Base-by-base conservation (phyloP, 805 yeast genomes). In the Starmerella gropengiesseri region DNA sequence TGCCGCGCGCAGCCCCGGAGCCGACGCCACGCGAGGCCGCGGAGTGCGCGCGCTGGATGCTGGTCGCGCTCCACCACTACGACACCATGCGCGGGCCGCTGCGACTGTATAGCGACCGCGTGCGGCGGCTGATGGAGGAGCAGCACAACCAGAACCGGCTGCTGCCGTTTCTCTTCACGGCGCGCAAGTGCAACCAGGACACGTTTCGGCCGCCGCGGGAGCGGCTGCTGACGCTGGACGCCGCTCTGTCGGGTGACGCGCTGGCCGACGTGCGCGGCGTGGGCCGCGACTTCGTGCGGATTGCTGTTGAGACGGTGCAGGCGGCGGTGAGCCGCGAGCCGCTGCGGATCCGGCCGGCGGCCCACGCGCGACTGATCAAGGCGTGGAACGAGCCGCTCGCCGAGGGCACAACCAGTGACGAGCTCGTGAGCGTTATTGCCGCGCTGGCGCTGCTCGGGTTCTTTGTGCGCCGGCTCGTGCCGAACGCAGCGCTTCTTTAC, bases 1-100 rank as follows among this genome's bases (percentile, higher is more conserved):
- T 36, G 39, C 39, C 39, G 17, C 39, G 39, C 14, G 31, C 31
- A 25, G 39, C 39, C 14, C 30, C 31, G 31, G 31, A 11, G 19
- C 31, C 26, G 13, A 27, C 14, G 18, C n/a, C 31, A 19, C 18
- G 28, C 14, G 39, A 36, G 31, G 17, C 5, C 25, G 31, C 39
- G 1, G 25, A 12, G 39, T 23, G 39, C 23, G 25, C 16, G 12
- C 7, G 14, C n/a, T 36, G 31, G 30, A 13, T 12, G 31, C 7
- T 3, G 12, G 13, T 6, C 17, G 39, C 39, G 8, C 17, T 36
- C 16, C 17, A 12, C 12, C 31, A 26, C 31, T 36, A 36, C 31
- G 39, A 19, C 30, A 21, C 13, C 8, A 20, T 34, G 37, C 37
- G 20, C 19, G 29, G 37, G 12, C 28, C 37, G 12, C 37, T 34